Percentiles rank a stretch among this genome's conserved stretches.
These are phyloP conservation scores for Exserohilum turcica DNA, from an alignment of 2,329 filamentous ascomycete species.

Conservation along the genomic window DNA sequence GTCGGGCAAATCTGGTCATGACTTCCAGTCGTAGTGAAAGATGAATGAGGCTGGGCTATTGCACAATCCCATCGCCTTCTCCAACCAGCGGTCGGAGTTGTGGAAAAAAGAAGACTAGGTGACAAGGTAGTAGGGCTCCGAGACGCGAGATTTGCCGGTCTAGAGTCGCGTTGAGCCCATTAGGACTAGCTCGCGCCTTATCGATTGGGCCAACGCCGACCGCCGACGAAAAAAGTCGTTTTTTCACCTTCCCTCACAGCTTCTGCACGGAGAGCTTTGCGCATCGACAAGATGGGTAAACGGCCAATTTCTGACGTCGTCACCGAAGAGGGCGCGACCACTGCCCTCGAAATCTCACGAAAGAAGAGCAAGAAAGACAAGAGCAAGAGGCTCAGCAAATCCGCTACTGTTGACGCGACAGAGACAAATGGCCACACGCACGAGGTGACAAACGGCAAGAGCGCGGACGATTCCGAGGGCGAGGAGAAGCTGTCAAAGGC, in stretches of 20 bases:
- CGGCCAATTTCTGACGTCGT: slow-evolving; percentile 42
- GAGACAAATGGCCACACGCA: slow-evolving; percentile 28
- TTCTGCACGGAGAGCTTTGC: slow-evolving; percentile 2
- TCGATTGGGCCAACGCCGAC: slow-evolving; percentile 24
- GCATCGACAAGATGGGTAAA: slow-evolving; percentile 42
- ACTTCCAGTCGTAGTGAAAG: neutral
- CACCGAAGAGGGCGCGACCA: slow-evolving; percentile 30
- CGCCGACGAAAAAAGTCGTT: slow-evolving; percentile 22
- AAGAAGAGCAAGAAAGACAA: slow-evolving; percentile 49
- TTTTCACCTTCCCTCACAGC: slow-evolving; percentile 15
- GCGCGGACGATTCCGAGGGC: slow-evolving; percentile 27
- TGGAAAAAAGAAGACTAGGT: neutral
- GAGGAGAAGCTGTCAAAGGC: slow-evolving; percentile 48
- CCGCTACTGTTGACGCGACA: slow-evolving; percentile 20
- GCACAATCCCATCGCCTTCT: neutral
- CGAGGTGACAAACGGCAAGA: slow-evolving; percentile 23
- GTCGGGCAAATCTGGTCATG: slow-evolving; percentile 8
- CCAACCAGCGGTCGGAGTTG: neutral
- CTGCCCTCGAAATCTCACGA: slow-evolving; percentile 33
- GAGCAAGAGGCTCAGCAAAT: slow-evolving; percentile 35
- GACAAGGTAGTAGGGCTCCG: too few species aligned
- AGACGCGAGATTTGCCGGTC: slow-evolving; percentile 6
- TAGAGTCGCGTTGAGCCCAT: slow-evolving; percentile 3
- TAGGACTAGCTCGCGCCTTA: slow-evolving; percentile 17
- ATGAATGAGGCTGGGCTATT: neutral